Evolutionary conservation across 2,329 filamentous ascomycete genomes (phyloP).

Genomic region (Graphium sp.): DNA sequence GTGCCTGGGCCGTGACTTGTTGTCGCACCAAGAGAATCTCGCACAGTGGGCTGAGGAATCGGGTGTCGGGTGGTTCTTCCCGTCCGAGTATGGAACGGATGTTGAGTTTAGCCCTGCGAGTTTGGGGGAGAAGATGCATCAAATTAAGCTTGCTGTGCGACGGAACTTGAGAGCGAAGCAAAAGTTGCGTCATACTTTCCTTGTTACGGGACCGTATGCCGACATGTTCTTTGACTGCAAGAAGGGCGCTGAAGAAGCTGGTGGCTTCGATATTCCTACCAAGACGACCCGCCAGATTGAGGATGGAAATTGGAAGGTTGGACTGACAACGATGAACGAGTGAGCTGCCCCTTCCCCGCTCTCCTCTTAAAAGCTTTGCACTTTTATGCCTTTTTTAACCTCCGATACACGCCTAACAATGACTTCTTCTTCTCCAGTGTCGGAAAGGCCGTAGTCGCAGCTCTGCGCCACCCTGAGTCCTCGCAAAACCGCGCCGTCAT

Average conservation of each 20-base stretch:
- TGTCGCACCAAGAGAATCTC: slow-evolving; percentile 44
- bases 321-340: slow-evolving; percentile 58
- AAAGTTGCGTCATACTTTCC: slow-evolving; percentile 43
- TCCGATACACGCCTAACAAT: no score
- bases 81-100: slow-evolving; percentile 51
- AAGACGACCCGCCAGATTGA: slow-evolving; percentile 45
- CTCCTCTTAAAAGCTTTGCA: rapidly evolving
- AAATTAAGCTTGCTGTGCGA: slow-evolving; percentile 53
- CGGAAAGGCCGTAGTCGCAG: slow-evolving; percentile 46
- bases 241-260: slow-evolving; percentile 21
- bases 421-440: slow-evolving; percentile 32
- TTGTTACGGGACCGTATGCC: slow-evolving; percentile 54
- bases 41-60: slow-evolving; percentile 39
- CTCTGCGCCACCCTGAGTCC: slow-evolving; percentile 36
- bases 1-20: slow-evolving; percentile 44
- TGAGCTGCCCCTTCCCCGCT: slow-evolving; percentile 17
- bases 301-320: slow-evolving; percentile 42
- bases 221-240: slow-evolving; percentile 39
- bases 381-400: no score
- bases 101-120: slow-evolving; percentile 43
- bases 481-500: slow-evolving; percentile 40
- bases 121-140: slow-evolving; percentile 46
- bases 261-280: slow-evolving; percentile 39
- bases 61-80: slow-evolving; percentile 45
- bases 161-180: slow-evolving; percentile 36